Percentiles rank a stretch among this genome's conserved stretches.
phyloP scores from a whole-genome alignment of 768 basidiomycete genomes.

The Mycena venus region DNA sequence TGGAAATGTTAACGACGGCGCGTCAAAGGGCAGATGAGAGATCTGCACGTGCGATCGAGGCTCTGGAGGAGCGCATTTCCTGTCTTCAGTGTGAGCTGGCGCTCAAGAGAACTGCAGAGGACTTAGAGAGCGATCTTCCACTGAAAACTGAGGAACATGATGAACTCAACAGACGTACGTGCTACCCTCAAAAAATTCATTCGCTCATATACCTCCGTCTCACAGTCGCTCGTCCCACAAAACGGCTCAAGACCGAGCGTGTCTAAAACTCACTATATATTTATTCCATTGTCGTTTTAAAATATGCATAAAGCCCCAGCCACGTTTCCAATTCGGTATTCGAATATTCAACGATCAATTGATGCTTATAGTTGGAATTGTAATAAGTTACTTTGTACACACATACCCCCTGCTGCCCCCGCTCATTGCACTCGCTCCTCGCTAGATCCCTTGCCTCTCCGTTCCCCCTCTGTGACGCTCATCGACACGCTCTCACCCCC shows the following conservation, averaged over 20 bases:
- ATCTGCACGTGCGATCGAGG: no score
- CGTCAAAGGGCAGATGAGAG: conserved; percentile 16
- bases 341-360: no score
- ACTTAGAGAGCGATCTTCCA: conserved; percentile 20
- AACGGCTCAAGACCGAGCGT: conserved; percentile 16
- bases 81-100: conserved; percentile 15
- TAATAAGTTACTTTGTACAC: no score
- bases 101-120: conserved; percentile 16
- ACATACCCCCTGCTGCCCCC: no score
- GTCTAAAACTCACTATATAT: conserved; percentile 17
- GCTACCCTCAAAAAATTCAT: conserved; percentile 16
- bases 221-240: conserved; percentile 18
- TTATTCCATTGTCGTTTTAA: conserved; percentile 12
- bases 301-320: no score
- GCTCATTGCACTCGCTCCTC: no score
- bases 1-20: conserved; percentile 15
- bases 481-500: no score
- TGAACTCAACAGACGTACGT: conserved; percentile 14
- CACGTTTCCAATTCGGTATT: no score
- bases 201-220: conserved; percentile 17
- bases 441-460: no score
- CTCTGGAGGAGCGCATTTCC: conserved; percentile 19
- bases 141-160: conserved; percentile 21
- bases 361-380: no score
- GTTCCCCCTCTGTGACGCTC: no score